Base-by-base conservation (phyloP, 2,329 filamentous ascomycete genomes). In the Alternaria hordeiaustralica region DNA sequence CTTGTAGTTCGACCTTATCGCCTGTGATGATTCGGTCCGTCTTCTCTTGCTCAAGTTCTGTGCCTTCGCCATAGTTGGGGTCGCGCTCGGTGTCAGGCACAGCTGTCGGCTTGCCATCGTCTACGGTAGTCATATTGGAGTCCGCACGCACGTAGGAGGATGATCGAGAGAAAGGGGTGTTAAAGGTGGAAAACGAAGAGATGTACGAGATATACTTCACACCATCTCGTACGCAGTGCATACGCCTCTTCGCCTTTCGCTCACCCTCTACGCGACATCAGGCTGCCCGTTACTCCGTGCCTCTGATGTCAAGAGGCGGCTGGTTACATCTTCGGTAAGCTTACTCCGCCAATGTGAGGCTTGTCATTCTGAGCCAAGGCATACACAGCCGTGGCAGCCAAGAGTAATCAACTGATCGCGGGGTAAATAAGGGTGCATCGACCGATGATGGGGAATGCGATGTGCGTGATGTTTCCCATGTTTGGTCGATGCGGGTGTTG, bases 1-100 rank as follows among this genome's bases (percentile, higher is more conserved):
- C 81, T n/a, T 75, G 77, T 49, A 84, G 74, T 55, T 62, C 77
- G 25, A 72, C 53, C 56, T 76, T 78, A 45, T 75, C 73, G 20
- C 72, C 71, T 43, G 70, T 65, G 55, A 74, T 58, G 30, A 73
- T 65, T 25, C 70, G 68, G 30, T 72, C 64, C n/a, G 65, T 68
- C 30, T 71, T 65, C 41, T 70, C 63, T 50, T 69, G 56, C 11
- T 68, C 33, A 21, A 68, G 26, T 18, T 63, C 55, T 49, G 60
- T 30, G 41, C 66, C 68, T 44, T 75, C 58, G 51, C 65, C 69
- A 50, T 66, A 64, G 45, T 70, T 68, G 12, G 68, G 70, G 46
- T 71, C 65, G 28, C 65, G 65, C 43, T 71, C 69, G 18, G 74
- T 72, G 50, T 76, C 73, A 4, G 72, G 72, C 11, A 75, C 71